Percentiles rank a stretch among this genome's conserved stretches.
These are phyloP conservation scores for Nemania sp. DNA, from an alignment of 2,329 filamentous ascomycete species.

Conservation along the genomic window DNA sequence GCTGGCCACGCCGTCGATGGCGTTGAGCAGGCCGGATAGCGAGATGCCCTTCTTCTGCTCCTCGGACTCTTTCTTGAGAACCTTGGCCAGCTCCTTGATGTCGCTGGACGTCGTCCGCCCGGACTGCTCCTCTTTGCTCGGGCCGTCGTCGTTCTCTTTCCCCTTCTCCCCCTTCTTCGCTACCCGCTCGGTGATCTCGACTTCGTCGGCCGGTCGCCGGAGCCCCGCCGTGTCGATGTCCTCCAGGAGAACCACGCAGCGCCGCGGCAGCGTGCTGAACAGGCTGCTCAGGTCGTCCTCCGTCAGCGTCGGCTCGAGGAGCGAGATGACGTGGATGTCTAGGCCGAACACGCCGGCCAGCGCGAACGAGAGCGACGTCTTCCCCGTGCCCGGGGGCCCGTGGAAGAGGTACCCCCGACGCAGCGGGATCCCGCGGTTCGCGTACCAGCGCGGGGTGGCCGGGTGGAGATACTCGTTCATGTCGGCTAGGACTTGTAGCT, in stretches of 20 bases:
- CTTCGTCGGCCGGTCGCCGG: slow-evolving; percentile 45
- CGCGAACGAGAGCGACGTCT: slow-evolving; percentile 69
- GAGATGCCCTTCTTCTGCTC: slow-evolving; percentile 63
- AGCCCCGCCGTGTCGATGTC: slow-evolving; percentile 71
- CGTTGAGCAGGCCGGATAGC: slow-evolving; percentile 78
- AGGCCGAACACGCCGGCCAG: slow-evolving; percentile 68
- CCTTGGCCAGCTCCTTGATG: slow-evolving; percentile 49
- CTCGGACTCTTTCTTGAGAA: slow-evolving; percentile 47
- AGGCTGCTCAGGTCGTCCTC: slow-evolving; percentile 64
- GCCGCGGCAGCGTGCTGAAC: slow-evolving; percentile 63
- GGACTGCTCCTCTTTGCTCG: background rate
- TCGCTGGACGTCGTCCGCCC: slow-evolving; percentile 33
- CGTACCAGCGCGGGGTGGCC: slow-evolving; percentile 72
- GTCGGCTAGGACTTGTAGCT: slow-evolving; percentile 68
- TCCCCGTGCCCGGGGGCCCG: slow-evolving; percentile 75
- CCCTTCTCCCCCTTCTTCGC: slow-evolving; percentile 24
- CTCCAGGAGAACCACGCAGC: slow-evolving; percentile 69
- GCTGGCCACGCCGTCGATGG: slow-evolving; percentile 79
- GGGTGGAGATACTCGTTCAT: slow-evolving; percentile 81
- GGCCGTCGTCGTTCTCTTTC: background rate
- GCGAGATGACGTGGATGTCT: slow-evolving; percentile 67
- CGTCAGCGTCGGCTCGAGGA: slow-evolving; percentile 63
- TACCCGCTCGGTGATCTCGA: slow-evolving; percentile 26
- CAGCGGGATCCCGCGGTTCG: slow-evolving; percentile 74
- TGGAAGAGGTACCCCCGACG: slow-evolving; percentile 78